Conservation (phyloP, 495 filamentous ascomycete species). For the Aspergillus saccharolyticus region DNA sequence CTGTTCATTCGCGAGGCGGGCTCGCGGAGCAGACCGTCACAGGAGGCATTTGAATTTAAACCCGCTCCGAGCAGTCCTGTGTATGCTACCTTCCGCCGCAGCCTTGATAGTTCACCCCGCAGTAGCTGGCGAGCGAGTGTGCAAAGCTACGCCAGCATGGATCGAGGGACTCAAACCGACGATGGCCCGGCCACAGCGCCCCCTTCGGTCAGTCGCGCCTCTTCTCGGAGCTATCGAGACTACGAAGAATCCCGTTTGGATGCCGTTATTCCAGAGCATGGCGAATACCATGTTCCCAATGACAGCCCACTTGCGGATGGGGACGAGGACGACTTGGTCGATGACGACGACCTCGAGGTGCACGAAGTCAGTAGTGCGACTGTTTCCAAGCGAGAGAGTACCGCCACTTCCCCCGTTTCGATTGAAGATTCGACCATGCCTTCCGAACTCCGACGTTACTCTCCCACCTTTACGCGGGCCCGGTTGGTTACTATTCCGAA, state of each 20-base stretch:
- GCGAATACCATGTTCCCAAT: conserved; percentile 24
- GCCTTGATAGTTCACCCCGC: conserved; percentile 54
- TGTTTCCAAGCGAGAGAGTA: conserved; percentile 44
- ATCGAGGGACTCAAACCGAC: conserved; percentile 55
- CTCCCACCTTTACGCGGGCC: conserved; percentile 53
- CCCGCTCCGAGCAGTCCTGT: conserved; percentile 72
- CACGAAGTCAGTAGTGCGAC: conserved; percentile 41
- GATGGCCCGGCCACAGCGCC: conserved; percentile 46
- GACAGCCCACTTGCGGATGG: conserved; percentile 19
- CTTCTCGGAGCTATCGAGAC: conserved; percentile 40
- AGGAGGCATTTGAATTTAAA: conserved; percentile 74
- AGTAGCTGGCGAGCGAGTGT: conserved; percentile 64
- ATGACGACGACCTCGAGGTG: conserved; percentile 37
- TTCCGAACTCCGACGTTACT: conserved; percentile 39
- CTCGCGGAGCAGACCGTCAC: conserved; percentile 58
- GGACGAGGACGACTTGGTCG: conserved; percentile 11
- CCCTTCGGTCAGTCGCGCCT: conserved; percentile 38
- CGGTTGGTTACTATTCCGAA: conserved; percentile 70
- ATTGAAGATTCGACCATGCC: conserved; percentile 36
- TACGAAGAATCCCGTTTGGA: conserved; percentile 28
- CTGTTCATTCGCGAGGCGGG: conserved; percentile 84
- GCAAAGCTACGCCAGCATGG: conserved; percentile 52
- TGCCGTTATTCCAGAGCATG: conserved; percentile 32
- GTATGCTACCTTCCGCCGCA: conserved; percentile 65
- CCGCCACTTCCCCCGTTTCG: conserved; percentile 46